Conservation (phyloP, 352 stramenopile species). For the Globisporangium nagaii region DNA sequence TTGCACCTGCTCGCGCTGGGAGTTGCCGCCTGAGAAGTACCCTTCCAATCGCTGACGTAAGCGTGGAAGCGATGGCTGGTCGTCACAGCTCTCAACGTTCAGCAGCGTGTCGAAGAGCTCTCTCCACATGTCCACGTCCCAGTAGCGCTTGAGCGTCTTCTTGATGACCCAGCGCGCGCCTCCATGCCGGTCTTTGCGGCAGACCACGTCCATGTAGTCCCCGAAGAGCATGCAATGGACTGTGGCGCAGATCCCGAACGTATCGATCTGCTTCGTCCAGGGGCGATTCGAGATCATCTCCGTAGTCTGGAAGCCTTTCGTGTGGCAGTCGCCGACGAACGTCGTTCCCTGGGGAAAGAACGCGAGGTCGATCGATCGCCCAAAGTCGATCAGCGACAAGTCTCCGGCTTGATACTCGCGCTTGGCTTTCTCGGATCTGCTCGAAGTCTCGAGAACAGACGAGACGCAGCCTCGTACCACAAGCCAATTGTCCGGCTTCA, state of each 20-base stretch:
- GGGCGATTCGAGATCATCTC: conserved; percentile 74
- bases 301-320: conserved; percentile 79
- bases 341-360: conserved; percentile 46
- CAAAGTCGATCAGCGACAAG: conserved; percentile 81
- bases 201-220: conserved; percentile 75
- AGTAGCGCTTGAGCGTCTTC: conserved; percentile 75
- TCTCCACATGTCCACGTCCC: conserved; percentile 69
- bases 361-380: conserved; percentile 68
- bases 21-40: conserved; percentile 42
- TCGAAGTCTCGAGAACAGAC: conserved; percentile 2
- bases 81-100: conserved; percentile 59
- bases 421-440: conserved; percentile 11
- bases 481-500: conserved; percentile 88
- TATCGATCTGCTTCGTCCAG: conserved; percentile 84
- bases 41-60: conserved; percentile 43
- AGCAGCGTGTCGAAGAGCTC: conserved; percentile 63
- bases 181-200: conserved; percentile 18
- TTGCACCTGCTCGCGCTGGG: conserved; percentile 40
- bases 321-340: conserved; percentile 76
- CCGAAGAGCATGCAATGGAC: conserved; percentile 82
- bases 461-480: conserved; percentile 26
- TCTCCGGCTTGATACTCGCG: conserved; percentile 28
- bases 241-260: conserved; percentile 73
- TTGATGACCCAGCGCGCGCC: conserved; percentile 34
- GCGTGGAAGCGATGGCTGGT: conserved; percentile 53